Evolutionary conservation across 192 early-diverging fungal species (phyloP), one percentile per base, ranked within the genome.

Genomic region (Rhizophlyctis rosea): DNA sequence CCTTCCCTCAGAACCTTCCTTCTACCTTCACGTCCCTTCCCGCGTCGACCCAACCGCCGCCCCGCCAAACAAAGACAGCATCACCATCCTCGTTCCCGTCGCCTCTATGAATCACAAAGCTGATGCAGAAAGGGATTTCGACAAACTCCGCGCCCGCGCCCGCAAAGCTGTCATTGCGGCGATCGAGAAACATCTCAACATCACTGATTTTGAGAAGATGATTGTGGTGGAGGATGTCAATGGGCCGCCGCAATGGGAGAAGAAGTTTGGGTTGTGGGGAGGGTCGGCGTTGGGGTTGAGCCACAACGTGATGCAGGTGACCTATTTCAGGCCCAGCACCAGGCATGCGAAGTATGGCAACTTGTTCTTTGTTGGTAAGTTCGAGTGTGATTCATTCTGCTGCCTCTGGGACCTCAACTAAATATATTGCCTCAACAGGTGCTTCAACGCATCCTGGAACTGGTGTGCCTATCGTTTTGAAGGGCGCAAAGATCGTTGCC

Each of bases 391-490:
- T 24, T 62, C 33, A 0, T 32, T 2, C 1, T 44, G 39, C 39
- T 7, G 7, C 7, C 18, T 44, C 39, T 13, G 9, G 18, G 7
- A 7, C 39, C 18, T 21, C 34, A 36, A 64, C 2, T 63, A n/a
- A 66, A n/a, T 62, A 13, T 30, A 50, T 44, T 63, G 2, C n/a
- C 1, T 67, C 32, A 3, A 3, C 18, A 67, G 80, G 80, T 30
- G 81, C 83, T 4, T 79, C 76, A 28, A 79, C 83, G 2, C 81
- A 85, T 59, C 83, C 83, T 29, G 83, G 83, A 27, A 83, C 81
- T 25, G 83, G 83, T 51, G 83, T 85, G 16, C 83, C 83, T 30
- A 79, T 85, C 35, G 79, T 85, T 1, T 39, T 85, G 34, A 79
- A 70, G 39, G 76, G 81, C 29, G 76, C 82, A 30, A 76, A 72